phyloP scores from a whole-genome alignment of 257 asterid species.

The Scutellaria barbata region DNA sequence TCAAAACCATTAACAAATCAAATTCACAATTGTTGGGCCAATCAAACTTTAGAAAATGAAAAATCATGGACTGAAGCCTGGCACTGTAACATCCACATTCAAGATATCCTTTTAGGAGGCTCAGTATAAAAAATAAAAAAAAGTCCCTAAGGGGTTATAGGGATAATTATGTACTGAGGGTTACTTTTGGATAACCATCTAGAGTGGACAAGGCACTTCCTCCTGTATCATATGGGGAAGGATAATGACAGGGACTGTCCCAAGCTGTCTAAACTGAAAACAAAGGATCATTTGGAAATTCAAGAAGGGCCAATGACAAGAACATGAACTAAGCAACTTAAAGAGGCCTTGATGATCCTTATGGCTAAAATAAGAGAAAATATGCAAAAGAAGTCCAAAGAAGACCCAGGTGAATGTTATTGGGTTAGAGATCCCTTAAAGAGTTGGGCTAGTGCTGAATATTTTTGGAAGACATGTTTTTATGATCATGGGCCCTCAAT shows the following conservation, averaged over 20 bases:
- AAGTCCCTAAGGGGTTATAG: constrained; percentile 1
- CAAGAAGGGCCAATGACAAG: not conserved
- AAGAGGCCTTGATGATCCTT: not conserved
- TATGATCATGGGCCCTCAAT: no score
- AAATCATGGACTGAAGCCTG: constrained; percentile 14
- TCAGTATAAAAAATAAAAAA: not conserved
- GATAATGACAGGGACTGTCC: no score
- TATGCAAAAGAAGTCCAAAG: no score
- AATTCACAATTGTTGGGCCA: constrained; percentile 6
- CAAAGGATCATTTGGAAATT: not conserved
- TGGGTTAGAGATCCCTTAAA: no score
- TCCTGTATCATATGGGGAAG: constrained; percentile 8
- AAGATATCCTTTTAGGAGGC: constrained; percentile 5
- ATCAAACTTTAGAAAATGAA: constrained; percentile 2
- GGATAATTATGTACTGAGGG: not conserved
- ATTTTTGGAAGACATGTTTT: no score
- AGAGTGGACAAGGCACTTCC: constrained; percentile 3
- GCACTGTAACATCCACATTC: constrained; percentile 11
- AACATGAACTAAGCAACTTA: not conserved
- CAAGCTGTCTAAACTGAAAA: not conserved
- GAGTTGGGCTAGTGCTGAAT: no score
- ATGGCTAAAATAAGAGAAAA: no score
- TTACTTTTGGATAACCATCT: not conserved
- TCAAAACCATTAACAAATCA: not conserved
- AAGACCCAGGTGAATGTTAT: no score